Evolutionary conservation across 352 stramenopile genomes (phyloP).

Genomic region (Phytophthora ohioensis): DNA sequence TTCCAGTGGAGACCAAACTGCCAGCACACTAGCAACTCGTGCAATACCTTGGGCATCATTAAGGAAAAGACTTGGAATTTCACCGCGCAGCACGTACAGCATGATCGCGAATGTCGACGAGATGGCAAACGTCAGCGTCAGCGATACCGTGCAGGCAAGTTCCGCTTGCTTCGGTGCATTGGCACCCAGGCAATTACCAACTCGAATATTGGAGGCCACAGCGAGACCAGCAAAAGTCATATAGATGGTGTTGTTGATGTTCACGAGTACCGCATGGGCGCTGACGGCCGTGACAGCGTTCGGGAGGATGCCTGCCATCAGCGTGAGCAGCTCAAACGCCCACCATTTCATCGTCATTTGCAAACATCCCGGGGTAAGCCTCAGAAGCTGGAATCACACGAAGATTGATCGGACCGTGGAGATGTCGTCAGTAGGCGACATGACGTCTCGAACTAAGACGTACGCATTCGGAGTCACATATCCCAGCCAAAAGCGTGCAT

Average conservation of each 20-base stretch:
- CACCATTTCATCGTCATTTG: slow-evolving; percentile 3
- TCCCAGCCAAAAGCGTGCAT: too few relatives aligned
- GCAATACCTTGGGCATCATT: neutral
- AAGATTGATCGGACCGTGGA: too few relatives aligned
- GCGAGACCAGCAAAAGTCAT: neutral
- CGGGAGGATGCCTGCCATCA: neutral
- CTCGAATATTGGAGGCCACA: neutral
- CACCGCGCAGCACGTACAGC: neutral
- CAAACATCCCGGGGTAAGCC: neutral
- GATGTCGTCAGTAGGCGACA: too few relatives aligned
- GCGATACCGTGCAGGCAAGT: neutral
- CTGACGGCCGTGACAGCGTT: neutral
- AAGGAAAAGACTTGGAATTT: neutral
- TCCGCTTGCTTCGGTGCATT: neutral
- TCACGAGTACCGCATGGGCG: neutral
- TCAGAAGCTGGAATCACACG: too few relatives aligned
- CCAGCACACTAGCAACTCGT: neutral
- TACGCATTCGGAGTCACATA: too few relatives aligned
- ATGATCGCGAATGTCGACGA: neutral
- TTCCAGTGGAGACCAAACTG: neutral
- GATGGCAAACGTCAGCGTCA: neutral
- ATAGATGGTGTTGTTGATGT: slow-evolving; percentile 2
- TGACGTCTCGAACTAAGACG: too few relatives aligned
- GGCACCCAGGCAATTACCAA: neutral
- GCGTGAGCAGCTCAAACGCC: neutral